These are phyloP conservation scores for Puccinia hordei DNA, from an alignment of 1,284 basidiomycete species.

Conservation along the genomic window DNA sequence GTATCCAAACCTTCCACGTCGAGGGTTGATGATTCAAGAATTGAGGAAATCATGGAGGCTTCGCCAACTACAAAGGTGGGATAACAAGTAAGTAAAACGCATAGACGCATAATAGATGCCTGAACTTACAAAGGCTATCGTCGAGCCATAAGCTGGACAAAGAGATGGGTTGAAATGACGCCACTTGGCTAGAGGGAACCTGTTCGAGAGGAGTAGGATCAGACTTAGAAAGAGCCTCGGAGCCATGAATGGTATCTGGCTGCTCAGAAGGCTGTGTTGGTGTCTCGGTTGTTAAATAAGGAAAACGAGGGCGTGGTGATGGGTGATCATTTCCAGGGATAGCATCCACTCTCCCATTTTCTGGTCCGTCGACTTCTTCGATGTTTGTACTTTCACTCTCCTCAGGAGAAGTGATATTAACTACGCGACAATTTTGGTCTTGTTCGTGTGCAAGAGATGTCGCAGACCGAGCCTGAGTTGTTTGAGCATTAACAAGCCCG, in stretches of 20 bases:
- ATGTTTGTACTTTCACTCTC: background rate
- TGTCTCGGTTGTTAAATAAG: conserved; percentile 5
- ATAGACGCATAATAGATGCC: background rate
- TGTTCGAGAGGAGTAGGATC: background rate
- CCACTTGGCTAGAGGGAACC: no score
- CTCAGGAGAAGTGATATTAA: background rate
- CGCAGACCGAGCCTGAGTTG: background rate
- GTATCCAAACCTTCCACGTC: conserved; percentile 25
- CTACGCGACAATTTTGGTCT: background rate
- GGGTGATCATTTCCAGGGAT: background rate
- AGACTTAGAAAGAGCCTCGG: background rate
- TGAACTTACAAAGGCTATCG: conserved; percentile 38
- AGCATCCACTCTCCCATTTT: background rate
- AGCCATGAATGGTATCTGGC: background rate
- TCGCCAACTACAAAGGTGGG: conserved; percentile 29
- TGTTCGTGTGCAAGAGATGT: background rate
- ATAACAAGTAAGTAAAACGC: background rate
- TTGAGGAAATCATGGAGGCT: conserved; percentile 42
- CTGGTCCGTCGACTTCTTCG: background rate
- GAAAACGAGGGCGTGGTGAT: conserved; percentile 34
- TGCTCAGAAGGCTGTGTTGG: background rate
- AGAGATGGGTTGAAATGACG: conserved; percentile 29
- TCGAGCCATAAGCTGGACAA: conserved; percentile 33
- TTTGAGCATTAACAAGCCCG: conserved; percentile 22
- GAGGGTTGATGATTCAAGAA: conserved; percentile 43